Conservation (phyloP, 257 asterid genomes). For the Plectranthus barbatus region DNA sequence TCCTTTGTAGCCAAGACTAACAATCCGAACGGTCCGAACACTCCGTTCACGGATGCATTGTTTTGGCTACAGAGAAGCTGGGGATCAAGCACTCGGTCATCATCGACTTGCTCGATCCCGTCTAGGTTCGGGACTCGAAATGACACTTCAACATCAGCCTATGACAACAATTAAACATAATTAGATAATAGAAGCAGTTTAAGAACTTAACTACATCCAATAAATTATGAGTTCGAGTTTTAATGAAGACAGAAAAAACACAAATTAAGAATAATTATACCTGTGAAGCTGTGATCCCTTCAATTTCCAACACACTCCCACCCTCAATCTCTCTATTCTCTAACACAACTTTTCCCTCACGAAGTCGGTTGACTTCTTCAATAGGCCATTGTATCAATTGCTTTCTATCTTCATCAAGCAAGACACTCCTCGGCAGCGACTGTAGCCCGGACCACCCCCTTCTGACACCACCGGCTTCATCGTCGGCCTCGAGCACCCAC, state of each 20-base stretch:
- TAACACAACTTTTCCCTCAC: conserved; percentile 12
- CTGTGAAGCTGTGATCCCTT: conserved; percentile 32
- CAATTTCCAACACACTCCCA: conserved; percentile 13
- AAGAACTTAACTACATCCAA: no score
- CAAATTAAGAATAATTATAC: neutral
- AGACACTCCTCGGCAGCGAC: conserved; percentile 36
- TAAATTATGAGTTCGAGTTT: no score
- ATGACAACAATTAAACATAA: neutral
- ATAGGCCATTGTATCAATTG: conserved; percentile 41
- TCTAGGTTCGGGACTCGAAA: conserved; percentile 15
- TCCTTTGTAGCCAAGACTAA: conserved; percentile 32
- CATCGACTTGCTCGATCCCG: conserved; percentile 21
- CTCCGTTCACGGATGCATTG: conserved; percentile 26
- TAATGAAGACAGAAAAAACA: neutral
- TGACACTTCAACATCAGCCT: conserved; percentile 33
- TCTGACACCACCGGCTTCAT: neutral
- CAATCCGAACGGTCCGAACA: conserved; percentile 44
- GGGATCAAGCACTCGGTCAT: conserved; percentile 18
- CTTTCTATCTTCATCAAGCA: conserved; percentile 21
- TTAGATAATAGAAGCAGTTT: neutral
- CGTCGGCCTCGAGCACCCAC: conserved; percentile 33
- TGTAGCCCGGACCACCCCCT: conserved; percentile 34
- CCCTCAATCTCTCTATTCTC: conserved; percentile 18
- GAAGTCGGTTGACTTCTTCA: conserved; percentile 28
- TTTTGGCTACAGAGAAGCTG: conserved; percentile 24